phyloP scores from a whole-genome alignment of 306 rosid genomes.

The Astragalus membranaceus region DNA sequence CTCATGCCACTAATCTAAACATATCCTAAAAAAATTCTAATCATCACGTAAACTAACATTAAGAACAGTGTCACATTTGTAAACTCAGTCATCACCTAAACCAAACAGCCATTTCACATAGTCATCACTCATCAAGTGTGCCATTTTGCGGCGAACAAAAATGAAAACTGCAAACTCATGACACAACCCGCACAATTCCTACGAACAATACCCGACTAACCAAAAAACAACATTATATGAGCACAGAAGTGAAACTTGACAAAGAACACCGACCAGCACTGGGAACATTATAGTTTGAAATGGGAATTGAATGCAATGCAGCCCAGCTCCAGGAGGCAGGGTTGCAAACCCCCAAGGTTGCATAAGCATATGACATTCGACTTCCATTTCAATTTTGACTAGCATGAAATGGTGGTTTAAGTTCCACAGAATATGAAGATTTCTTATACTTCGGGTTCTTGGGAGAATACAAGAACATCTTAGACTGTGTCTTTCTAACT shows the following conservation, averaged over 20 bases:
- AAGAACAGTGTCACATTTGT: not conserved
- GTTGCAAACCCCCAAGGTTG: constrained; percentile 29
- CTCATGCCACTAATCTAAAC: too few species aligned
- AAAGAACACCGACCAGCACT: constrained; percentile 14
- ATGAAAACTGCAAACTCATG: not conserved
- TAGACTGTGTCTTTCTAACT: constrained; percentile 23
- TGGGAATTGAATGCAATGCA: constrained; percentile 22
- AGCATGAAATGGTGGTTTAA: constrained; percentile 35
- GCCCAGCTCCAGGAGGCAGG: constrained; percentile 20
- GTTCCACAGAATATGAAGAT: constrained; percentile 63
- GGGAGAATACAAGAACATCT: constrained; percentile 27
- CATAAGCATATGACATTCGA: constrained; percentile 26
- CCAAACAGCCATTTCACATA: not conserved
- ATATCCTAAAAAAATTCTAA: too few species aligned
- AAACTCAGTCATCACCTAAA: too few species aligned
- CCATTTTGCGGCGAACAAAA: not conserved
- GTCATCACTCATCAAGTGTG: not conserved
- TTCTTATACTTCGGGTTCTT: constrained; percentile 37
- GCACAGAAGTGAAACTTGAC: not conserved
- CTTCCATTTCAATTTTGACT: constrained; percentile 61
- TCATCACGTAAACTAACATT: not conserved
- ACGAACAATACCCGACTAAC: not conserved
- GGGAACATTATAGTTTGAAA: constrained; percentile 19
- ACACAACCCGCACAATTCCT: not conserved
- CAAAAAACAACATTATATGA: not conserved